phyloP scores from a whole-genome alignment of 371 early-diverging fungal species.

The Mortierella sp. region DNA sequence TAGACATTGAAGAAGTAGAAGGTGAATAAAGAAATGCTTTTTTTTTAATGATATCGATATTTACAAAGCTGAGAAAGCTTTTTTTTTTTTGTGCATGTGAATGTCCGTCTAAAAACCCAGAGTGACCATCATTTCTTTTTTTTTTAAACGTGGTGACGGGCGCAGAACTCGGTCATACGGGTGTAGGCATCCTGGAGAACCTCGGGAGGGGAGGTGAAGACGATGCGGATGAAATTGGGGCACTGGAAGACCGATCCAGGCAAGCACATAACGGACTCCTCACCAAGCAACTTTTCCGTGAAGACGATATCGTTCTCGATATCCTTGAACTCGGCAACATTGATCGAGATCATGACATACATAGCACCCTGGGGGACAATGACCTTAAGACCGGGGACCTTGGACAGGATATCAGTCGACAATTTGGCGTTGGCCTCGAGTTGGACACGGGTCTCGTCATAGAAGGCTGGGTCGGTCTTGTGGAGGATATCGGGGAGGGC shows the following conservation, averaged over 20 bases:
- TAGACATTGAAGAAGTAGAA: neutral
- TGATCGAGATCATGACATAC: slow-evolving; percentile 93
- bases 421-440: slow-evolving; percentile 82
- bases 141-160: slow-evolving; percentile 70
- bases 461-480: slow-evolving; percentile 77
- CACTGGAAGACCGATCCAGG: slow-evolving; percentile 90
- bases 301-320: slow-evolving; percentile 86
- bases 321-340: slow-evolving; percentile 79
- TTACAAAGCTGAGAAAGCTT: neutral
- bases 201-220: slow-evolving; percentile 84
- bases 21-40: neutral
- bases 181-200: slow-evolving; percentile 80
- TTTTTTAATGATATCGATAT: slow-evolving; percentile 10
- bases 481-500: slow-evolving; percentile 85
- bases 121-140: neutral
- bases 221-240: slow-evolving; percentile 86
- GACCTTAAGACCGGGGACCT: slow-evolving; percentile 82
- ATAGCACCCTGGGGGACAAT: slow-evolving; percentile 94
- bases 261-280: slow-evolving; percentile 89
- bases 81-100: neutral
- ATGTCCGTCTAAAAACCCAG: too few species aligned
- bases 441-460: slow-evolving; percentile 76
- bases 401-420: slow-evolving; percentile 69
- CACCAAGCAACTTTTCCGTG: slow-evolving; percentile 83
- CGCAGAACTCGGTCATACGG: slow-evolving; percentile 87